Conservation (phyloP, 164 flowering plant genomes). For the Macadamia integrifolia region DNA sequence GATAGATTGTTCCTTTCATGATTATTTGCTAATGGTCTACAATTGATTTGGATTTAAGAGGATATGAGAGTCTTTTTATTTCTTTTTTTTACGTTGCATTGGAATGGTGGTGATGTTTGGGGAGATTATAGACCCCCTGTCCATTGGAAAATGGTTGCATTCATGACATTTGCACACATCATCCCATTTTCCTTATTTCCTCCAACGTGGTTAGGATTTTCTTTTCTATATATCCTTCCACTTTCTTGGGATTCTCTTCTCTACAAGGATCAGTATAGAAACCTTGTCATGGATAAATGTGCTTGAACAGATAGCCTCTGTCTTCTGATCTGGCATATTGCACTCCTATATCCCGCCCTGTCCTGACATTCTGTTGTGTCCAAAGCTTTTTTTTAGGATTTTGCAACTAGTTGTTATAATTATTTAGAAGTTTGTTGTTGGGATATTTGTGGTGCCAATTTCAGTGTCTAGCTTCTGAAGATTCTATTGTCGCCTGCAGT, state of each 20-base stretch:
- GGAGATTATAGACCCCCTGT: no score
- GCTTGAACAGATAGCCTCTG: background rate
- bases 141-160: no score
- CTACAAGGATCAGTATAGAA: no score
- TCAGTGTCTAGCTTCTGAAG: background rate
- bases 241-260: no score
- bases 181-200: background rate
- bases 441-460: background rate
- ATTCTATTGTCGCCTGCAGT: conserved; percentile 34
- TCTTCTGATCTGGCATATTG: background rate
- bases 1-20: background rate
- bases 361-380: background rate
- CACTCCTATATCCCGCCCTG: background rate
- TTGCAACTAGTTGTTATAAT: background rate
- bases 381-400: background rate
- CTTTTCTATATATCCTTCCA: no score
- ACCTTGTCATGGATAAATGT: background rate
- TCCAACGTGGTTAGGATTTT: no score
- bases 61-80: background rate
- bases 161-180: background rate
- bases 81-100: no score
- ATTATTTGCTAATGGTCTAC: background rate
- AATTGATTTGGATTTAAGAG: background rate
- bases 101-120: no score
- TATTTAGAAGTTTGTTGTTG: background rate